Percentiles rank a stretch among this genome's conserved stretches.
These are phyloP conservation scores for Clonostachys rosea DNA, from an alignment of 2,329 filamentous ascomycete genomes.

Conservation along the genomic window DNA sequence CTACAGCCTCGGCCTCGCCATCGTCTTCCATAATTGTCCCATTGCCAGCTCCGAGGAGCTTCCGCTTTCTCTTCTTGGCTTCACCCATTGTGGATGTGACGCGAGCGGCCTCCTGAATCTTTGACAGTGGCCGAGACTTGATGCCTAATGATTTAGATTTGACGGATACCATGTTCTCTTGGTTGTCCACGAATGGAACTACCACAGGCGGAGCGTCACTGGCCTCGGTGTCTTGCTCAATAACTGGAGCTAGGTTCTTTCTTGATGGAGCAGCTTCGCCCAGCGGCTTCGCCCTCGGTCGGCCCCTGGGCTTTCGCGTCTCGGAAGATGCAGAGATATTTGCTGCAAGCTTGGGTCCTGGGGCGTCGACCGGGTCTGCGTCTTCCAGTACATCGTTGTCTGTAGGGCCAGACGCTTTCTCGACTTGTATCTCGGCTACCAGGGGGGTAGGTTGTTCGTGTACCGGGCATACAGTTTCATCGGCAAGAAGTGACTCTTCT, in stretches of 20 bases:
- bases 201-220: too few species aligned
- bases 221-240: too few species aligned
- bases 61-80: slow-evolving; percentile 66
- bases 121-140: too few species aligned
- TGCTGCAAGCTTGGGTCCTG: too few species aligned
- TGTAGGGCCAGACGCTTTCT: too few species aligned
- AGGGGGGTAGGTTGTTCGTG: slow-evolving; percentile 9
- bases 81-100: slow-evolving; percentile 20
- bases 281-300: slow-evolving; percentile 37
- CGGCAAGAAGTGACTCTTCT: slow-evolving; percentile 4
- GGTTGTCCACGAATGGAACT: too few species aligned
- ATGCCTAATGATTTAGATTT: too few species aligned
- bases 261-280: slow-evolving; percentile 38
- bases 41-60: slow-evolving; percentile 57
- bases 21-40: slow-evolving; percentile 70
- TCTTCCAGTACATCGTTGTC: too few species aligned
- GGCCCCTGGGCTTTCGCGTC: slow-evolving; percentile 34
- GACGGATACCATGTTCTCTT: too few species aligned
- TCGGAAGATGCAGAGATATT: too few species aligned
- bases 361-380: too few species aligned
- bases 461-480: slow-evolving; percentile 6
- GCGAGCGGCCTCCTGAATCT: too few species aligned
- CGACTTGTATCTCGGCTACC: slow-evolving; percentile 9
- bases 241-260: slow-evolving; percentile 26
- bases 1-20: slow-evolving; percentile 35